phyloP scores from a whole-genome alignment of 176 grass and related monocot genomes.

The Carex parvula region DNA sequence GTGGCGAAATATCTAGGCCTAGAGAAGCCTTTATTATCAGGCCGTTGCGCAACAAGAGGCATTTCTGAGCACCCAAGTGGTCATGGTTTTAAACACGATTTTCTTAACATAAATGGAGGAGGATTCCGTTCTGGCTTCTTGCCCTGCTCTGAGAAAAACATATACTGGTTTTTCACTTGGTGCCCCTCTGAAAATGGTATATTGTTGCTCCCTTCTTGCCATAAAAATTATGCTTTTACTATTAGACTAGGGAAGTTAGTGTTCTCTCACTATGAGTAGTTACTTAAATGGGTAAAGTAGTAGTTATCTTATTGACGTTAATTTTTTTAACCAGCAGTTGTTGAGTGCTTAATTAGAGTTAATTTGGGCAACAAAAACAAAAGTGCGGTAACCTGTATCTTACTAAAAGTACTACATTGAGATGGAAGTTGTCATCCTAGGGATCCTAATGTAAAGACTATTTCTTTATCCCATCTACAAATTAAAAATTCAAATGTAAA shows the following conservation, averaged over 20 bases:
- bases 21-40: conserved; percentile 32
- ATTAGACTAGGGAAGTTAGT: neutral
- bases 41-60: conserved; percentile 47
- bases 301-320: neutral
- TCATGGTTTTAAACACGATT: conserved; percentile 46
- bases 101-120: conserved; percentile 34
- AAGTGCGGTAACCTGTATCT: conserved; percentile 5
- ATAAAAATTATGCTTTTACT: neutral
- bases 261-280: neutral
- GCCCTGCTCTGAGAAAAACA: conserved; percentile 36
- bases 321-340: neutral
- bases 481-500: neutral
- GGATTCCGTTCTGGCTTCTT: conserved; percentile 39
- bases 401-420: neutral
- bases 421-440: neutral
- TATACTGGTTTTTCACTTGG: conserved; percentile 91
- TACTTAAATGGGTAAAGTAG: neutral
- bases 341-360: neutral
- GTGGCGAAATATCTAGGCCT: conserved; percentile 57
- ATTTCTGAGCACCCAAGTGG: conserved; percentile 33
- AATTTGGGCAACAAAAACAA: neutral
- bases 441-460: neutral
- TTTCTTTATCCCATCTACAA: neutral
- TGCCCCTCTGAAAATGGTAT: conserved; percentile 24
- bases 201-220: neutral